Evolutionary conservation across 2,329 filamentous ascomycete species (phyloP), one percentile per base, ranked within the genome.

Genomic region (Madurella mycetomatis): DNA sequence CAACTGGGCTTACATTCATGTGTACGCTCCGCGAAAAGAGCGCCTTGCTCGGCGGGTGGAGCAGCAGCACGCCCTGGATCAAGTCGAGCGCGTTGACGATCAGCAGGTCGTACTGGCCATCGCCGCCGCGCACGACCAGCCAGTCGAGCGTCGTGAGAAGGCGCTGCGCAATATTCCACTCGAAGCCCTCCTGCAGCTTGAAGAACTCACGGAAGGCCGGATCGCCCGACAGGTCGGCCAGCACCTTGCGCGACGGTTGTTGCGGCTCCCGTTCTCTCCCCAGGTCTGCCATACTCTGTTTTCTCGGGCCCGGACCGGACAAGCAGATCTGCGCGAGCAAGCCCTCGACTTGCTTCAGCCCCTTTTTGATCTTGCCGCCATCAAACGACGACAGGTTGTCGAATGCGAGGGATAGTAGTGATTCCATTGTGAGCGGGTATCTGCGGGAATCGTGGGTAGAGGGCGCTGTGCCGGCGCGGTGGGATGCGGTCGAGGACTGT

Each of bases 351-450:
- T 96, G 92, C 62, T 90, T 87, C 62, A 97, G 76, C 49, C 92
- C 94, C 75, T 96, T 97, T 64, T 90, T 87, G 68, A 97, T 88
- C 75, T 96, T 96, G 69, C 81, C 79, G 54, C 86, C 85, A 65
- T 96, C 91, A 70, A 92, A 92, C 47, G 92, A 96, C 57, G 92
- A 95, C 61, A 96, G 86, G 73, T 95, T 95, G 76, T 96, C 92
- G 73, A 97, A 97, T 57, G 92, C 91, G 69, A 95, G 85, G 43
- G 90, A 95, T 53, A 97, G 80, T 30, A 97, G 82, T 49, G 88
- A 85, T 76, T 97, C 94, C 94, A 97, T 97, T 66, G 64, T 72
- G 66, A 41, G 30, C 18, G 34, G 44, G 12, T 13, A 49, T 12
- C 37, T 17, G 13, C 25, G 25, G n/a, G n/a, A n/a, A n/a, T n/a